phyloP scores from a whole-genome alignment of 257 asterid species.

The Solanum paucissectum region DNA sequence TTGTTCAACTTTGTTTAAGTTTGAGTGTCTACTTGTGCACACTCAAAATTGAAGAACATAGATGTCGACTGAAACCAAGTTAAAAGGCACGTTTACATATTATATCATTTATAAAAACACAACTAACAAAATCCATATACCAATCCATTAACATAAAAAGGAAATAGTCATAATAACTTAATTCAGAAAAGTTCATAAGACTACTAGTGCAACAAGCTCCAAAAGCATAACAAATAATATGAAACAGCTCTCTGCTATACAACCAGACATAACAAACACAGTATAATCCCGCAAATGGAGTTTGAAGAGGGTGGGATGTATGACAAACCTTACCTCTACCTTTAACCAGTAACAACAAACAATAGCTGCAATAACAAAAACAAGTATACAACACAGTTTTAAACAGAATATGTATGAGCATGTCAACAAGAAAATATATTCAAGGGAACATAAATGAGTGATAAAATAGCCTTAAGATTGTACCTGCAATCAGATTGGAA shows the following conservation, averaged over 20 bases:
- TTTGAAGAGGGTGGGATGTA: background rate
- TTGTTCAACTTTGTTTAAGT: no score
- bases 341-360: background rate
- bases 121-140: background rate
- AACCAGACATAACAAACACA: background rate
- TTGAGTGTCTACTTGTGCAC: no score
- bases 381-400: background rate
- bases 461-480: background rate
- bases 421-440: background rate
- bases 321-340: background rate
- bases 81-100: no score
- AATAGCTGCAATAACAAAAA: background rate
- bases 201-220: background rate
- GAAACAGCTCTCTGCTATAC: background rate
- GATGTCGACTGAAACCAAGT: accelerated
- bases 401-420: background rate
- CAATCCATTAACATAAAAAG: background rate
- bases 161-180: no score
- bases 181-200: background rate
- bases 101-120: background rate
- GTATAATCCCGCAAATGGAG: background rate
- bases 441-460: background rate
- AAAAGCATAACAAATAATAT: background rate
- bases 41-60: background rate
- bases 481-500: background rate